Evolutionary conservation across 2,329 filamentous ascomycete species (phyloP), one percentile per base, ranked within the genome.

Genomic region (Colletotrichum caudatum): DNA sequence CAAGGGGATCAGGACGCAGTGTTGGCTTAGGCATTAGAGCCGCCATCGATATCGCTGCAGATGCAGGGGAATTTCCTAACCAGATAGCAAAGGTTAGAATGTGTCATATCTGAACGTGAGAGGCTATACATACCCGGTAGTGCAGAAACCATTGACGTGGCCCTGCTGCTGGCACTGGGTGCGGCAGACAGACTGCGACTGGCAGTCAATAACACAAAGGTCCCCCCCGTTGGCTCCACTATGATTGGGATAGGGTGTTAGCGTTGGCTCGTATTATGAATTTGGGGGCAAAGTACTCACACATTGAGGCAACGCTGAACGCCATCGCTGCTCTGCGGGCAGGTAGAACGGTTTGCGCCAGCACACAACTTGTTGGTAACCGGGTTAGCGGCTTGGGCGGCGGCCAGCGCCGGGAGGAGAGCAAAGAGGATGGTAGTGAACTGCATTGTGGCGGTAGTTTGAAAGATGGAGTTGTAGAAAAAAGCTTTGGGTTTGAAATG

Each of bases 321-420:
- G 18, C 51, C 51, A 35, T 54, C 51, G 5, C 7, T 33, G 51
- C 51, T 35, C 26, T 11, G 1, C 33, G 51, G 51, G 51, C 51
- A 35, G 1, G 6, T 35, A 1, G 1, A 2, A 20, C 26, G 26
- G 7, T 4, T 0, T 7, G 0, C 1, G 2, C 0, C 16, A 16
- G 0, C 0, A 18, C 51, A 54, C 6, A 20, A 9, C 6, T 7
- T 8, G 16, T 54, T 11, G 8, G 51, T 35, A 35, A 53, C 1
- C 4, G 50, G 50, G 50, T 33, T 33, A 2, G 14, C 7, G 8
- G 26, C 9, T 20, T 8, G 6, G 20, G 18, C 51, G 51, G 51
- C 18, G 29, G 29, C 29, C 18, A 54, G 51, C 5, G 6, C 51
- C 18, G 51, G 51, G 0, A 54, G 29, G 29, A 54, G 51, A 35